phyloP scores from a whole-genome alignment of 139 green algal species.

The Medakamo hakoo region DNA sequence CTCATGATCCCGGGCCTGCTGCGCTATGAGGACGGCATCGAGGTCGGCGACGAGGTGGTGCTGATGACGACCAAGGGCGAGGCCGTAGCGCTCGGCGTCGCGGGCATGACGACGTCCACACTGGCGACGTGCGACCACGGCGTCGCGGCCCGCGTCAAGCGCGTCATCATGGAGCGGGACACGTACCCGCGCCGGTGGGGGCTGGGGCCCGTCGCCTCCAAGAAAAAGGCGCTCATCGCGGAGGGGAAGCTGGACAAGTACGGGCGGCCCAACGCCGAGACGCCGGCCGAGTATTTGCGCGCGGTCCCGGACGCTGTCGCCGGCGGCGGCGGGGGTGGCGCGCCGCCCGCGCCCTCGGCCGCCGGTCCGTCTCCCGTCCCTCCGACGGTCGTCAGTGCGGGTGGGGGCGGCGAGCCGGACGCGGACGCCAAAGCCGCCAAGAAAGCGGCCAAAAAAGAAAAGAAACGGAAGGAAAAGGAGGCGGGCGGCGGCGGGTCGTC shows the following conservation, averaged over 20 bases:
- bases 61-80: constrained; percentile 99
- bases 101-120: constrained; percentile 88
- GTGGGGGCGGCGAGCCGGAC: constrained; percentile 1
- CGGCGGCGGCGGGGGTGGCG: neutral
- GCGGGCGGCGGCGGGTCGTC: constrained; percentile 23
- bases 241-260: constrained; percentile 96
- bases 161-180: constrained; percentile 97
- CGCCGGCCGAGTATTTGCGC: constrained; percentile 77
- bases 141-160: constrained; percentile 90
- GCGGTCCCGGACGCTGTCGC: constrained; percentile 45
- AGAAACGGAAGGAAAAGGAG: constrained; percentile 10
- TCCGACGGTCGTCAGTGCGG: constrained; percentile 1
- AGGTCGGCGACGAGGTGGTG: constrained; percentile 91
- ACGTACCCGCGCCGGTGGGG: constrained; percentile 94
- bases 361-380: constrained; percentile 2
- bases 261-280: constrained; percentile 85
- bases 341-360: neutral
- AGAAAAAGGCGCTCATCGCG: constrained; percentile 95
- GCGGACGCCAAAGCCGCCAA: constrained; percentile 3
- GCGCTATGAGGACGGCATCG: constrained; percentile 68
- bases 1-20: constrained; percentile 95
- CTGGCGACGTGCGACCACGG: constrained; percentile 94
- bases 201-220: constrained; percentile 77
- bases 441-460: constrained; percentile 15
- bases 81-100: constrained; percentile 85